Evolutionary conservation across 2,329 filamentous ascomycete species (phyloP).

Genomic region (Basipetospora chlamydospora): DNA sequence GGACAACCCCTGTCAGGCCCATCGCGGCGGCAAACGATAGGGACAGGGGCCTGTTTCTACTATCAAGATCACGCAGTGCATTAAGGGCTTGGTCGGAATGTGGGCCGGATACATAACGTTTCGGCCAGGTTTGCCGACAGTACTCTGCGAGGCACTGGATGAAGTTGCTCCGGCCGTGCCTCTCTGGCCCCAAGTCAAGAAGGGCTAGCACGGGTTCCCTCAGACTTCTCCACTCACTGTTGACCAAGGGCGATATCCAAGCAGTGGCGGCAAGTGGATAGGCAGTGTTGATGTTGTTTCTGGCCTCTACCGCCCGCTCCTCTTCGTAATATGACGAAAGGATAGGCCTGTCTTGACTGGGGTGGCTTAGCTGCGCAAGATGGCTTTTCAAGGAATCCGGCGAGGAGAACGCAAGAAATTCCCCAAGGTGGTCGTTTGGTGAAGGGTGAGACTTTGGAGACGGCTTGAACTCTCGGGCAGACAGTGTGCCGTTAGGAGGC

Average conservation of each 20-base stretch:
- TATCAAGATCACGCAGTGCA: background rate
- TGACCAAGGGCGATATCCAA: slow-evolving; percentile 1
- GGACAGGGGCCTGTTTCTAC: background rate
- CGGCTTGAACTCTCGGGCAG: background rate
- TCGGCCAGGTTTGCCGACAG: slow-evolving; percentile 2
- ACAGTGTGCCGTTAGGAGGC: background rate
- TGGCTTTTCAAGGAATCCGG: too few species aligned
- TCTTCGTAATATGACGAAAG: background rate
- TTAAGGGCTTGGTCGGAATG: background rate
- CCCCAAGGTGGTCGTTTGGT: background rate
- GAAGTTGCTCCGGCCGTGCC: background rate
- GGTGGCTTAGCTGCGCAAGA: background rate
- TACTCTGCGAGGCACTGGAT: slow-evolving; percentile 2
- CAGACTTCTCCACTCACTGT: background rate
- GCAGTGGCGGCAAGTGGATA: background rate
- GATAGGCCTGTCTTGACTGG: background rate
- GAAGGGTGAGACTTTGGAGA: background rate
- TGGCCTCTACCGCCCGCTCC: background rate
- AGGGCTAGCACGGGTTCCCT: background rate
- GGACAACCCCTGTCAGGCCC: background rate
- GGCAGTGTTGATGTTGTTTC: slow-evolving; percentile 2
- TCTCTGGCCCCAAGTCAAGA: background rate
- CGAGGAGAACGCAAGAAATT: background rate
- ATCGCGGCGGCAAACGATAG: slow-evolving; percentile 1
- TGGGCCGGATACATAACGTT: background rate